Percentiles rank a stretch among this genome's conserved stretches.
These are phyloP conservation scores for Helenozyma rhizophorensis DNA, from an alignment of 805 yeast genomes.

Conservation along the genomic window DNA sequence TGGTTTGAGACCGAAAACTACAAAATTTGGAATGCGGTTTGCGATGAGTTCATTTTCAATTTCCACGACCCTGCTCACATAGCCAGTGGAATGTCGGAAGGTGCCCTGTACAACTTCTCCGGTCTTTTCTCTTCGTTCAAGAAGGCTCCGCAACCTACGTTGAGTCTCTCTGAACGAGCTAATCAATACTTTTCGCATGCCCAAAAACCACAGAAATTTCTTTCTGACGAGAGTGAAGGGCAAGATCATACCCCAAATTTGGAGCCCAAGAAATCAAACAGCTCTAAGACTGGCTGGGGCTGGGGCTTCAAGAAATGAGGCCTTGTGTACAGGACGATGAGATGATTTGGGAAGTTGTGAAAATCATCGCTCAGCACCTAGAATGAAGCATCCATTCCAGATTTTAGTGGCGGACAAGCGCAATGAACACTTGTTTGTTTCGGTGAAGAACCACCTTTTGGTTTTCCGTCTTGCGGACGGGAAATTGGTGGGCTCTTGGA, in stretches of 20 bases:
- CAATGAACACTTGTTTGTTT: constrained; percentile 49
- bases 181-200: constrained; percentile 11
- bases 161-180: constrained; percentile 9
- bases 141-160: constrained; percentile 4
- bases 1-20: constrained; percentile 36
- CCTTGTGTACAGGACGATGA: constrained; percentile 9
- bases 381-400: constrained; percentile 72
- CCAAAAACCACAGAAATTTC: constrained; percentile 16
- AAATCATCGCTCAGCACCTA: constrained; percentile 1
- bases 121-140: constrained; percentile 13
- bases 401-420: constrained; percentile 41
- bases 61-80: constrained; percentile 39
- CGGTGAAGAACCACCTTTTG: constrained; percentile 56
- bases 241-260: too few species aligned
- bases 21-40: constrained; percentile 36
- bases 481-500: constrained; percentile 54
- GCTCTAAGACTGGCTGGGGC: too few species aligned
- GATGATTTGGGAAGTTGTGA: constrained; percentile 3
- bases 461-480: constrained; percentile 43
- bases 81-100: constrained; percentile 18
- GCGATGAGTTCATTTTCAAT: constrained; percentile 43
- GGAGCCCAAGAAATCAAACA: too few species aligned
- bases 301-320: constrained; percentile 15
- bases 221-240: constrained; percentile 1
- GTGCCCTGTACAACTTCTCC: constrained; percentile 11